phyloP scores from a whole-genome alignment of 1,284 basidiomycete species.

The Pisolithus thermaeus region DNA sequence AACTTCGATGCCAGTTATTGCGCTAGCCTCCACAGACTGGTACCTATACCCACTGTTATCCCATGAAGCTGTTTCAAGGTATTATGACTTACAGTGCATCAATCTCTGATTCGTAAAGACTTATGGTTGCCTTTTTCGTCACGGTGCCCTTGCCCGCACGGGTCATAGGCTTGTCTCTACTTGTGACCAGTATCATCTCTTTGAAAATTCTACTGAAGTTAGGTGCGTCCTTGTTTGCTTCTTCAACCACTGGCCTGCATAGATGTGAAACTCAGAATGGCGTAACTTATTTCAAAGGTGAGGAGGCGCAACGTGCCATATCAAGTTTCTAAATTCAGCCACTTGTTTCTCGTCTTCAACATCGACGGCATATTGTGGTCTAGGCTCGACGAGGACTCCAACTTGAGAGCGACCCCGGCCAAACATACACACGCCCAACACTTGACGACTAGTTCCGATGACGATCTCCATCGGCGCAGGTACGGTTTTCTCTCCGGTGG shows the following conservation, averaged over 20 bases:
- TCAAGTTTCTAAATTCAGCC: slow-evolving; percentile 17
- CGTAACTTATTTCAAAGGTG: neutral
- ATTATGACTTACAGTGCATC: slow-evolving; percentile 13
- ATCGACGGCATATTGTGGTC: slow-evolving; percentile 17
- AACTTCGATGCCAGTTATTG: slow-evolving; percentile 6
- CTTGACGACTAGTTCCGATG: slow-evolving; percentile 7
- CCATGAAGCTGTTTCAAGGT: neutral
- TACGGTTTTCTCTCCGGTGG: slow-evolving; percentile 21
- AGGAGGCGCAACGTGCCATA: slow-evolving; percentile 16
- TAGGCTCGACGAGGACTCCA: slow-evolving; percentile 24
- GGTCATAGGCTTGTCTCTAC: slow-evolving; percentile 15
- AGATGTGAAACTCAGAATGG: neutral
- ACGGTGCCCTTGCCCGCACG: slow-evolving; percentile 23
- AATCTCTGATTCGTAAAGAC: slow-evolving; percentile 21
- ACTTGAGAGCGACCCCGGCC: slow-evolving; percentile 17
- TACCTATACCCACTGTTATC: slow-evolving; percentile 16
- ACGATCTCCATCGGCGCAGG: slow-evolving; percentile 17
- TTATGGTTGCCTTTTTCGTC: slow-evolving; percentile 18
- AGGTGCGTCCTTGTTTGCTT: slow-evolving; percentile 23
- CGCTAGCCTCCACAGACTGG: slow-evolving; percentile 21
- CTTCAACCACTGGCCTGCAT: slow-evolving; percentile 4
- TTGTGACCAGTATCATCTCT: slow-evolving; percentile 22
- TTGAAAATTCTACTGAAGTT: slow-evolving; percentile 27
- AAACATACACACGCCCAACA: slow-evolving; percentile 21
- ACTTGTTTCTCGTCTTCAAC: slow-evolving; percentile 14